Evolutionary conservation across 2,329 filamentous ascomycete genomes (phyloP), one percentile per base, ranked within the genome.

Genomic region (Claviceps sp.): DNA sequence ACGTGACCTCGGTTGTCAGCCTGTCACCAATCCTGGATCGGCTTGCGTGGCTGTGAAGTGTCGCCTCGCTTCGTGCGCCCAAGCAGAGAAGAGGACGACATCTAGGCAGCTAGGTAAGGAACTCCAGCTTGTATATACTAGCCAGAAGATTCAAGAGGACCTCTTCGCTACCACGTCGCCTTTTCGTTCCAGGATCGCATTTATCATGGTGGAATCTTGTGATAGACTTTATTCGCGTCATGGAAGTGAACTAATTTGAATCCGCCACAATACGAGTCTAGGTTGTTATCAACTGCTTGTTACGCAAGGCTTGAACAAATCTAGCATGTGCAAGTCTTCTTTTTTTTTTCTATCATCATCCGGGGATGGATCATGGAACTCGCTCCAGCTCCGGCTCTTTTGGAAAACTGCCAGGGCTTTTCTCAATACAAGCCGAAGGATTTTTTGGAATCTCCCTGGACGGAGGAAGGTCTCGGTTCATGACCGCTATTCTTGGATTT

Each of bases 51-150:
- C 42, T 50, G 52, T 55, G 55, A 44, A 53, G 53, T 56, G 57
- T 57, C 63, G 26, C 50, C 49, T 34, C 6, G 38, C 34, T 37
- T 38, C 48, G 17, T 57, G 62, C 47, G 44, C 37, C 44, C 13
- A 23, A 29, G 7, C 11, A 34, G 23, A 45, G 17, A 45, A 4
- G 59, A 57, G 58, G 66, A 64, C 62, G 61, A 63, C 61, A 64
- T 70, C 71, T 64, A 71, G 74, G 73, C 73, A 76, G 73, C 72
- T 69, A 72, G 73, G 73, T 76, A 68, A 75, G 73, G 70, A 60
- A 61, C 65, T 64, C 64, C 66, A 69, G 69, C 70, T 69, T 76
- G 73, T 76, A 75, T 71, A 74, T 76, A 73, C 68, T 66, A 66
- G 65, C 68, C 68, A 71, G 68, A 62, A 64, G 59, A 56, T 68